These are phyloP conservation scores for Amanita rimosa DNA, from an alignment of 768 basidiomycete species.

Conservation along the genomic window DNA sequence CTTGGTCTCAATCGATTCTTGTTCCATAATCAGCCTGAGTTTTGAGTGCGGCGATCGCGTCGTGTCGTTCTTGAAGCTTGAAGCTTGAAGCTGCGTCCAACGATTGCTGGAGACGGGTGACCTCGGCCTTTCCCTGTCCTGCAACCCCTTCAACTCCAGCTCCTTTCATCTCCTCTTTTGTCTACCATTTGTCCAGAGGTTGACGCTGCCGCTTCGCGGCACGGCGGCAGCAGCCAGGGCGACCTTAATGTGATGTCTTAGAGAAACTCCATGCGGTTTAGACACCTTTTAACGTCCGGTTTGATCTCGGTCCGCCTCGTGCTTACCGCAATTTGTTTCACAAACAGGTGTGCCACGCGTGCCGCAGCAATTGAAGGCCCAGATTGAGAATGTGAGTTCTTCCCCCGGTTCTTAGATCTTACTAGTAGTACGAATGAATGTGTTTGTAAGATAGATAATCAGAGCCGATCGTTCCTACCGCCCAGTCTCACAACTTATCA, in stretches of 20 bases:
- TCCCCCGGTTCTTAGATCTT: too few relatives aligned
- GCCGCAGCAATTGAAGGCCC: conserved; percentile 21
- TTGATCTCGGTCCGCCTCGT: not conserved
- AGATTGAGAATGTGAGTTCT: conserved; percentile 32
- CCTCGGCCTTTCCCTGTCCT: conserved; percentile 6
- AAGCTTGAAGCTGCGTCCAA: too few relatives aligned
- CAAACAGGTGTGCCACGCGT: not conserved
- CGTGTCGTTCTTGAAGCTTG: conserved; percentile 13
- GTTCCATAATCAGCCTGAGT: not conserved
- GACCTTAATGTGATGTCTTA: conserved; percentile 4
- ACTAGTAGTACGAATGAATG: too few relatives aligned
- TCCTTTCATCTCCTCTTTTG: not conserved
- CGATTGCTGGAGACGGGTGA: conserved; percentile 10
- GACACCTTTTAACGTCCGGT: conserved; percentile 21
- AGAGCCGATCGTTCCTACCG: too few relatives aligned
- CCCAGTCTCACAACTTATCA: too few relatives aligned
- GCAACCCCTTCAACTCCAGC: conserved; percentile 1
- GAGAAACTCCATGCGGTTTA: conserved; percentile 19
- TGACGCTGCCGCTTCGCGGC: not conserved
- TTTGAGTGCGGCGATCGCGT: conserved; percentile 6
- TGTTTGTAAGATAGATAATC: too few relatives aligned
- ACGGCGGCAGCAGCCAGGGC: not conserved
- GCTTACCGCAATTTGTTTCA: not conserved
- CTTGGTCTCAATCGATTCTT: not conserved
- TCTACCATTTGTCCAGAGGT: conserved; percentile 1